Conservation (phyloP, 805 yeast species). For the Candida sonorensis region DNA sequence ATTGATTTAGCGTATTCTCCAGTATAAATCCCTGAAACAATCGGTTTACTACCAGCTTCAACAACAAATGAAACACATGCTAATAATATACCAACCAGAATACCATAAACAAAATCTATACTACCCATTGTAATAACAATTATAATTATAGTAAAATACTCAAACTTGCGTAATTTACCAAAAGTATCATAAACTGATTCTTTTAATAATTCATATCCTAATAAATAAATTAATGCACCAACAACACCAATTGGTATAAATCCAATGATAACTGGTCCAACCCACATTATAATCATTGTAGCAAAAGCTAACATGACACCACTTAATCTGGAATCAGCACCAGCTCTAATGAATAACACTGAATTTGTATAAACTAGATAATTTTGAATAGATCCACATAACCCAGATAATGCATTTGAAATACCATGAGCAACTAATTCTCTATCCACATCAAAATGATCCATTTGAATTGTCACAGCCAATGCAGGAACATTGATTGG, state of each 20-base stretch:
- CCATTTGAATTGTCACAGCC: constrained; percentile 84
- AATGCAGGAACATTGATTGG: constrained; percentile 97
- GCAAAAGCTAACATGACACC: constrained; percentile 85
- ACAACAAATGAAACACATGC: constrained; percentile 96
- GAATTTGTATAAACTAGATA: constrained; percentile 93
- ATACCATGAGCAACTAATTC: constrained; percentile 94
- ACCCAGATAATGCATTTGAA: constrained; percentile 80
- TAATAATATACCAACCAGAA: constrained; percentile 79
- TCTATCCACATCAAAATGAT: constrained; percentile 81
- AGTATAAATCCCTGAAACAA: constrained; percentile 73
- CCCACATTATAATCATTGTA: constrained; percentile 72
- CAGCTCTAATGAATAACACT: constrained; percentile 85
- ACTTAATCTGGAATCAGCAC: constrained; percentile 84
- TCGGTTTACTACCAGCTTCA: constrained; percentile 79
- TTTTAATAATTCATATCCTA: constrained; percentile 84
- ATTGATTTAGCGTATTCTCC: constrained; percentile 90
- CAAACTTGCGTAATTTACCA: constrained; percentile 68
- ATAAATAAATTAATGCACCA: constrained; percentile 80
- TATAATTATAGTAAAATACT: constrained; percentile 74
- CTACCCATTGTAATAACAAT: constrained; percentile 95
- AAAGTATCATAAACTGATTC: constrained; percentile 84
- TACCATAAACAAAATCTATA: constrained; percentile 91
- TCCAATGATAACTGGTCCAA: constrained; percentile 91
- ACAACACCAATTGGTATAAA: constrained; percentile 94
- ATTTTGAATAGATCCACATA: constrained; percentile 84